Evolutionary conservation across 108 stramenopile genomes (phyloP).

Genomic region (Nitzschia putrida): DNA sequence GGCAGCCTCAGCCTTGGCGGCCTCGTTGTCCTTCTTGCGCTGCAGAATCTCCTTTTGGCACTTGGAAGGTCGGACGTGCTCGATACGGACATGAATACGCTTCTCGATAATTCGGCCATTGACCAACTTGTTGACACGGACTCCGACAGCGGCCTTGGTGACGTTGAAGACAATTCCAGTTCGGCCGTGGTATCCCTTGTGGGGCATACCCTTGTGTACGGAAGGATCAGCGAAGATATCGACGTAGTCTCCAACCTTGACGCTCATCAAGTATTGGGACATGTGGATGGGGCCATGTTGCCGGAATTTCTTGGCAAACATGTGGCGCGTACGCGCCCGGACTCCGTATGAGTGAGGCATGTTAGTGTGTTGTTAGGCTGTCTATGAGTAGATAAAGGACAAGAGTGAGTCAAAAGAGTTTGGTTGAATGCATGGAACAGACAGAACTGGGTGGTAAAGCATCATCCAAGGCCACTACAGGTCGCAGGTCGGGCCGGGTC

Average conservation of each 20-base stretch:
- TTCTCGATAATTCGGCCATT: conserved; percentile 98
- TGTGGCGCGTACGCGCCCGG: conserved; percentile 98
- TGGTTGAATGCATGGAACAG: too few species aligned
- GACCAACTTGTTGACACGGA: conserved; percentile 98
- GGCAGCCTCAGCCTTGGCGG: conserved; percentile 80
- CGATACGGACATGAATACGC: conserved; percentile 98
- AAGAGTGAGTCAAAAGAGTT: too few species aligned
- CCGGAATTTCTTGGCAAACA: conserved; percentile 98
- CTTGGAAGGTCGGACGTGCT: conserved; percentile 95
- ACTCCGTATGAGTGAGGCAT: conserved; percentile 98
- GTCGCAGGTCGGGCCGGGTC: too few species aligned
- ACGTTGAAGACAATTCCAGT: conserved; percentile 99
- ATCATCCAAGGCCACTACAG: too few species aligned
- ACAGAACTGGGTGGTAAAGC: too few species aligned
- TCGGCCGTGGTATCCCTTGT: conserved; percentile 99
- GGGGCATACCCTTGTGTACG: conserved; percentile 99
- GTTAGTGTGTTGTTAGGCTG: conserved; percentile 31
- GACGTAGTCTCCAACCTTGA: conserved; percentile 98
- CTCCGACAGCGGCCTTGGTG: conserved; percentile 94
- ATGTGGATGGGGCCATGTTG: conserved; percentile 88
- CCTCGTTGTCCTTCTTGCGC: conserved; percentile 77
- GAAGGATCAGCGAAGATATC: conserved; percentile 98
- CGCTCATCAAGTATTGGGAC: conserved; percentile 86
- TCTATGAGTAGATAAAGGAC: too few species aligned
- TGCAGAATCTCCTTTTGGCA: conserved; percentile 94